Percentiles rank a stretch among this genome's conserved stretches.
Conservation (phyloP, 768 basidiomycete genomes). For the Sutorius australiensis region DNA sequence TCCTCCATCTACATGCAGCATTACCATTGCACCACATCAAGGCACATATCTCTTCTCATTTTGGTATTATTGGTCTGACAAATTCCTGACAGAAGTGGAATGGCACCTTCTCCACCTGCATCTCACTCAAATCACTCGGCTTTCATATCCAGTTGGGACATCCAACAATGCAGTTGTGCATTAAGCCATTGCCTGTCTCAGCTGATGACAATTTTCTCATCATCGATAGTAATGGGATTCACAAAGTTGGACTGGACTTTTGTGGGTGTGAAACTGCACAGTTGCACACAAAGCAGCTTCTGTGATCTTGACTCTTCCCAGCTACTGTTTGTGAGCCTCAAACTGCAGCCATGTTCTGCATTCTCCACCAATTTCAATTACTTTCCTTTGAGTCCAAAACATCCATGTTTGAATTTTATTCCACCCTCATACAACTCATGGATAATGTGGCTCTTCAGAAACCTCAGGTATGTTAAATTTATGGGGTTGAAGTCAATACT, state of each 20-base stretch:
- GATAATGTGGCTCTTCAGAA: not conserved
- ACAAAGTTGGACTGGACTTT: conserved; percentile 26
- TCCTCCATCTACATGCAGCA: conserved; percentile 3
- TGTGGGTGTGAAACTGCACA: conserved; percentile 28
- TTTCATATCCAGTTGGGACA: conserved; percentile 26
- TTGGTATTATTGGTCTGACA: not conserved
- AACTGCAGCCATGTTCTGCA: conserved; percentile 29
- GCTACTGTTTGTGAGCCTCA: conserved; percentile 27
- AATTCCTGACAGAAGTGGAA: conserved; percentile 11
- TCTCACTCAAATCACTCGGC: conserved; percentile 19
- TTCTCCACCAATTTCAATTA: conserved; percentile 32
- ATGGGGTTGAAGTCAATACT: too few relatives aligned
- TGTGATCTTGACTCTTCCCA: conserved; percentile 30
- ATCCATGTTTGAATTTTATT: conserved; percentile 33
- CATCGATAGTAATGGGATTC: conserved; percentile 18
- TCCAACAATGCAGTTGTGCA: conserved; percentile 9
- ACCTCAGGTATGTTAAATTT: not conserved
- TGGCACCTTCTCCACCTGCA: conserved; percentile 11
- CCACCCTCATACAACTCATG: conserved; percentile 9
- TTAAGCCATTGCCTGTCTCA: not conserved
- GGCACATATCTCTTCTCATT: not conserved
- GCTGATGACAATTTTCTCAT: conserved; percentile 23
- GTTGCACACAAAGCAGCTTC: conserved; percentile 26
- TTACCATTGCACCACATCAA: conserved; percentile 16
- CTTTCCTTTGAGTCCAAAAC: conserved; percentile 32